Percentiles rank a stretch among this genome's conserved stretches.
Conservation (phyloP, 768 basidiomycete genomes). For the Floccularia luteovirens region DNA sequence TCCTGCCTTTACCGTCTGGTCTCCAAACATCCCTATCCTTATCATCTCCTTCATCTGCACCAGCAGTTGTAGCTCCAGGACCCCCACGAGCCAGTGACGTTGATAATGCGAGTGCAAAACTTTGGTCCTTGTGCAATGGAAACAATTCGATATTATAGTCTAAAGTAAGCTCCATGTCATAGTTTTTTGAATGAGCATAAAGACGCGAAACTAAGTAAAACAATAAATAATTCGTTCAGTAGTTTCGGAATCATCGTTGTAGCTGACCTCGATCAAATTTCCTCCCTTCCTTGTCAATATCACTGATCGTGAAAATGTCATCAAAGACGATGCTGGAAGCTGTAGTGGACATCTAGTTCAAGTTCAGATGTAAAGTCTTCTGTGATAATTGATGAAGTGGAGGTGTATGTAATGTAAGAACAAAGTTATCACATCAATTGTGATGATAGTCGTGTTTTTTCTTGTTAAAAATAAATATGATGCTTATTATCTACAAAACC, state of each 20-base stretch:
- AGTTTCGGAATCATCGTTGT: slow-evolving; percentile 14
- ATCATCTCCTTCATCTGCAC: slow-evolving; percentile 48
- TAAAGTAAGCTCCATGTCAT: slow-evolving; percentile 86
- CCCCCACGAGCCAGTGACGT: slow-evolving; percentile 65
- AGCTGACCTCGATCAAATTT: slow-evolving; percentile 98
- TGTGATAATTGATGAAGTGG: background rate
- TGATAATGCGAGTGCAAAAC: slow-evolving; percentile 81
- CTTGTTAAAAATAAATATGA: no score
- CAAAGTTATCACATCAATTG: no score
- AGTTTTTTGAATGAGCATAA: slow-evolving; percentile 83
- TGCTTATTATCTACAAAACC: no score
- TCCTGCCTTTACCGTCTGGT: slow-evolving; percentile 74
- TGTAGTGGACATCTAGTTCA: slow-evolving; percentile 37
- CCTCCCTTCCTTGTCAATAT: slow-evolving; percentile 87
- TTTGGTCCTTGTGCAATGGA: slow-evolving; percentile 58
- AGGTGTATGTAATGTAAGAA: no score
- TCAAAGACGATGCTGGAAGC: slow-evolving; percentile 83
- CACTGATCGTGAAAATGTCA: slow-evolving; percentile 84
- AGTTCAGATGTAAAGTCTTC: background rate
- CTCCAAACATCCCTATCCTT: slow-evolving; percentile 79
- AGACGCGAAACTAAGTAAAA: slow-evolving; percentile 74
- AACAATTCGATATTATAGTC: slow-evolving; percentile 95
- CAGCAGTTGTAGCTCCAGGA: slow-evolving; percentile 29
- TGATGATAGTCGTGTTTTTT: no score
- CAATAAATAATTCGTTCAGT: background rate